A percentile compares a stretch with the other conserved stretches of the same genome.
phyloP scores from a whole-genome alignment of 345 rosid species.

The Eutrema heterophyllum region DNA sequence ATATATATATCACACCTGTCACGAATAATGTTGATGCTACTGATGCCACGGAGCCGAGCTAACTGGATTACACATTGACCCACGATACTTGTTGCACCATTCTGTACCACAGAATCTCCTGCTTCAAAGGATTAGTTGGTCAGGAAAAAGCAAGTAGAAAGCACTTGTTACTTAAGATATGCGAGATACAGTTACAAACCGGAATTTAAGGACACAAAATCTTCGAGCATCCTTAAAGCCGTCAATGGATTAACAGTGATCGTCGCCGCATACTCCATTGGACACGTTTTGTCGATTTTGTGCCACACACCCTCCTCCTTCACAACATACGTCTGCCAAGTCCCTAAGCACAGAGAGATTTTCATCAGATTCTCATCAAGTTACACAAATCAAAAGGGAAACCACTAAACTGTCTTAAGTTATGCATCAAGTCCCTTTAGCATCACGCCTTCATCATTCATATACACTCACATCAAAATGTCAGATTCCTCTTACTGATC shows the following conservation, averaged over 20 bases:
- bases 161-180: neutral
- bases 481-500: neutral
- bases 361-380: neutral
- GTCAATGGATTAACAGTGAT: conserved; percentile 85
- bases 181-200: conserved; percentile 32
- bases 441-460: neutral
- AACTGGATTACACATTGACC: conserved; percentile 90
- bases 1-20: conserved; percentile 49
- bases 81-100: conserved; percentile 86
- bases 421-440: no score
- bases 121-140: conserved; percentile 23
- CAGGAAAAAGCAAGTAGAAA: conserved; percentile 9
- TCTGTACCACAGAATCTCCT: conserved; percentile 86
- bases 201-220: conserved; percentile 51
- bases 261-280: conserved; percentile 86
- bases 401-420: no score
- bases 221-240: conserved; percentile 87
- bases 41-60: conserved; percentile 60
- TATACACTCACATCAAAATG: neutral
- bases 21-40: conserved; percentile 67
- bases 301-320: conserved; percentile 80
- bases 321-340: conserved; percentile 79
- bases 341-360: conserved; percentile 36
- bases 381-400: neutral
- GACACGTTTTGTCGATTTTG: conserved; percentile 61